Base-by-base conservation (phyloP, 148 eudicot genomes). In the Rhododendron mucronatum region DNA sequence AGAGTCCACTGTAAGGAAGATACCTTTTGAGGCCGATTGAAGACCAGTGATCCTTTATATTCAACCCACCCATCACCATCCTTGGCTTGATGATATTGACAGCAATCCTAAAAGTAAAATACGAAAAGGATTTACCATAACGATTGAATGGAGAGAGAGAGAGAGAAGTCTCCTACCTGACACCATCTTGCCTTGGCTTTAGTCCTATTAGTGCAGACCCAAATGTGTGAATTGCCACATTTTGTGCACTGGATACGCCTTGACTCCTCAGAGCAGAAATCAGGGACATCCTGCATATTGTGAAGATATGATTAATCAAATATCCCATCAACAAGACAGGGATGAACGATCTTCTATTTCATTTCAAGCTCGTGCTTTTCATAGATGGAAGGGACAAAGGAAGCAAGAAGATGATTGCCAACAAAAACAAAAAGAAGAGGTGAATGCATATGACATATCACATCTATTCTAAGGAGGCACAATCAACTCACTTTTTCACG, bases 61-160 rank as follows among this genome's bases (percentile, higher is more conserved):
- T 96, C 99, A 59, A 95, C 98, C 99, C 98, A 96, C 37, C 99
- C 98, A 91, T 95, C 98, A 41, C 99, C 99, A 89, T 97, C 98
- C 91, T 94, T 97, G 55, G 99, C 99, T 91, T 97, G 99, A 88
- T 97, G 99, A 91, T 97, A 95, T 86, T 95, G 98, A 85, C 99
- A 90, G 82, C 99, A 97, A 90, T 97, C 98, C 98, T 97, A 87
- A 53, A 87, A 39, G 28, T 71, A 83, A 61, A 85, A 83, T 59
- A 59, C 28, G 45, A 75, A 75, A 37, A 7, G 20, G n/a, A 75
- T 37, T 39, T 30, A 71, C 1, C 16, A 30, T 9, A 18, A 74
- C 23, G 2, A 74, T 35, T 74, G 45, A 20, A 74, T 3, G 23
- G 30, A 6, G 20, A 33, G 44, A 44, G 48, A 20, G 28, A 53